Base-by-base conservation (phyloP, 2,329 filamentous ascomycete species). In the Clonostachys byssicola region DNA sequence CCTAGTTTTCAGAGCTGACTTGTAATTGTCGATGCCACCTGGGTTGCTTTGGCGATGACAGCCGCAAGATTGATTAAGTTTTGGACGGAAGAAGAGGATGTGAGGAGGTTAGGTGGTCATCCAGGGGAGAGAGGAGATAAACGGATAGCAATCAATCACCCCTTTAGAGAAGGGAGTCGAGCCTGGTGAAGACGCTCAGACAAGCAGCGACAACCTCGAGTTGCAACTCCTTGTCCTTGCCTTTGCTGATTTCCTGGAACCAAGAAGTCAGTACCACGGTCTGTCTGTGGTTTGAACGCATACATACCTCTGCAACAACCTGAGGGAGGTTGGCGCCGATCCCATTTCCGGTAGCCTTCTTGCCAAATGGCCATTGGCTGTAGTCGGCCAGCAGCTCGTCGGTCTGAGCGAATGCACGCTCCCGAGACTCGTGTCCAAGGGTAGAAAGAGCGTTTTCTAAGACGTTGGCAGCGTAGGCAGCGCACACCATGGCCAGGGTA, bases 161-260 rank as follows among this genome's bases (percentile, higher is more conserved):
- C 38, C 35, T 51, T 73, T 81, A 99, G 66, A 99, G 85, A 52
- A 99, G 78, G 45, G 94, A 97, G 73, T 99, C 94, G 60, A 99
- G 87, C 64, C 92, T 84, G 54, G 94, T 99, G 68, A 99, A 99
- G 61, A 99, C 94, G 72, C 88, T 96, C 67, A 99, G 73, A 69
- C 94, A 97, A 56, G 94, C 94, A 45, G 94, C 92, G 46, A 99
- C 90, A 61, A 96, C 92, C 80, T 99, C 94, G 54, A 99, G 80
- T 68, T 97, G 94, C 60, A 97, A 78, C 65, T 99, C 94, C 73
- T 89, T 95, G 58, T 97, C 92, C 68, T 95, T 95, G 62, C 80
- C 81, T 52, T 82, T 86, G 68, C 85, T 88, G 56, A 96, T 78
- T 68, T 99, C 94, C 70, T 85, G 52, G 44, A 47, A 34, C 34